Evolutionary conservation across 208 protist species (phyloP).

Genomic region (Crithidia bombi): DNA sequence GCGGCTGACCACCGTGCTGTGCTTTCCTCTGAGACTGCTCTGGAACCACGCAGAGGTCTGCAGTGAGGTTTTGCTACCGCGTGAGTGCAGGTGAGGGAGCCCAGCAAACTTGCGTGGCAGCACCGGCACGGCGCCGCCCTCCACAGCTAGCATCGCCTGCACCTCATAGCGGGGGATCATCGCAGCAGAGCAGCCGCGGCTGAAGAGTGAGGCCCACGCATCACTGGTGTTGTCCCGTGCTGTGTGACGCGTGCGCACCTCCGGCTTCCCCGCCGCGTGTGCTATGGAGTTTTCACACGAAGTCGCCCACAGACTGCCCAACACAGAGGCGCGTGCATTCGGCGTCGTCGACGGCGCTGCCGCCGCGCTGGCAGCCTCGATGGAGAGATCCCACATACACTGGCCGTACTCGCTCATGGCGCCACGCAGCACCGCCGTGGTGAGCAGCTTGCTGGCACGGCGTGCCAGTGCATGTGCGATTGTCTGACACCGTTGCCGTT

Average conservation of each 20-base stretch:
- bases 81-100: background rate
- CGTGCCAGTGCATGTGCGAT: background rate
- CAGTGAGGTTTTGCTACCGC: background rate
- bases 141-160: slow-evolving; percentile 7
- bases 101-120: background rate
- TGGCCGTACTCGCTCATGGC: slow-evolving; percentile 34
- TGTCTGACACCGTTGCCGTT: background rate
- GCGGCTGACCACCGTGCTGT: too few species aligned
- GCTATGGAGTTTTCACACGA: background rate
- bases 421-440: slow-evolving; percentile 23
- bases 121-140: slow-evolving; percentile 1
- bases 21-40: too few species aligned
- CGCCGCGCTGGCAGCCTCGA: background rate
- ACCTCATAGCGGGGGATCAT: slow-evolving; percentile 12
- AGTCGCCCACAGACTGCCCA: slow-evolving; percentile 2
- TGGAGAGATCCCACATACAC: slow-evolving; percentile 18
- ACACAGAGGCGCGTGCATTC: too few species aligned
- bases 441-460: slow-evolving; percentile 23
- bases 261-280: background rate
- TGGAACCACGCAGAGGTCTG: background rate
- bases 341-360: background rate
- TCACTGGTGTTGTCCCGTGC: background rate
- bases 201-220: slow-evolving; percentile 9
- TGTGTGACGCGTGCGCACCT: too few species aligned
- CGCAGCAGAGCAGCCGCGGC: slow-evolving; percentile 29